Evolutionary conservation across 1,284 basidiomycete species (phyloP).

Genomic region (Athelia sp.): DNA sequence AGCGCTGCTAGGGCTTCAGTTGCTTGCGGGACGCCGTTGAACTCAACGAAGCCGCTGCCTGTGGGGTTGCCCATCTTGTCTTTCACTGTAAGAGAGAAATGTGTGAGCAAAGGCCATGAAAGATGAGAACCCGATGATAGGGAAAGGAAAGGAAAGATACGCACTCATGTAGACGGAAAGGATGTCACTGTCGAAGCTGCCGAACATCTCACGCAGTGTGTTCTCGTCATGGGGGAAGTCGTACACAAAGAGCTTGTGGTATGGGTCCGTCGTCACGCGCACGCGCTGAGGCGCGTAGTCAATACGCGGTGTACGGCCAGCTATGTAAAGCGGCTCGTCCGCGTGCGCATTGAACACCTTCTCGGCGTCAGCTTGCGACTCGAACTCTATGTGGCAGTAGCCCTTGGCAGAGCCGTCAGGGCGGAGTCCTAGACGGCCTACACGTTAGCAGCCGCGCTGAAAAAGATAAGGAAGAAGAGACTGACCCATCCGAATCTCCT

Average conservation of each 20-base stretch:
- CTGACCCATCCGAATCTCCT: slow-evolving; percentile 29
- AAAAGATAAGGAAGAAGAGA: slow-evolving; percentile 12
- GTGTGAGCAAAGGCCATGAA: not conserved
- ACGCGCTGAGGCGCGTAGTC: slow-evolving; percentile 25
- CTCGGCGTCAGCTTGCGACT: slow-evolving; percentile 27
- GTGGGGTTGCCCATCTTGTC: slow-evolving; percentile 22
- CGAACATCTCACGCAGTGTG: slow-evolving; percentile 15
- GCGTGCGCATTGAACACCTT: slow-evolving; percentile 26
- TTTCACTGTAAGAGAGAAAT: slow-evolving; percentile 20
- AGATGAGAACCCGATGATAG: not conserved
- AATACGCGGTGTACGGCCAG: slow-evolving; percentile 36
- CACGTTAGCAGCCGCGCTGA: slow-evolving; percentile 2
- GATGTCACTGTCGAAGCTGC: not conserved
- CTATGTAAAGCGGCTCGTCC: slow-evolving; percentile 37
- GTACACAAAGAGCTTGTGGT: slow-evolving; percentile 34
- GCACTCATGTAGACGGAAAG: slow-evolving; percentile 21
- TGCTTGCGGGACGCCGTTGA: slow-evolving; percentile 27
- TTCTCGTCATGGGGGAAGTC: slow-evolving; percentile 25
- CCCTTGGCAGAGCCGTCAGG: slow-evolving; percentile 33
- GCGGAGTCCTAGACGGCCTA: slow-evolving; percentile 18
- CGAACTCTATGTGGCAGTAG: slow-evolving; percentile 40
- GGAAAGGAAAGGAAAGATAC: slow-evolving; percentile 11
- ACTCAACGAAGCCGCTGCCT: slow-evolving; percentile 34
- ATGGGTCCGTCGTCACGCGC: slow-evolving; percentile 18
- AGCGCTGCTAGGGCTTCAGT: slow-evolving; percentile 26